Percentiles rank a stretch among this genome's conserved stretches.
Evolutionary conservation across 2,329 filamentous ascomycete species (phyloP).

Genomic region (Scytalidium sp.): DNA sequence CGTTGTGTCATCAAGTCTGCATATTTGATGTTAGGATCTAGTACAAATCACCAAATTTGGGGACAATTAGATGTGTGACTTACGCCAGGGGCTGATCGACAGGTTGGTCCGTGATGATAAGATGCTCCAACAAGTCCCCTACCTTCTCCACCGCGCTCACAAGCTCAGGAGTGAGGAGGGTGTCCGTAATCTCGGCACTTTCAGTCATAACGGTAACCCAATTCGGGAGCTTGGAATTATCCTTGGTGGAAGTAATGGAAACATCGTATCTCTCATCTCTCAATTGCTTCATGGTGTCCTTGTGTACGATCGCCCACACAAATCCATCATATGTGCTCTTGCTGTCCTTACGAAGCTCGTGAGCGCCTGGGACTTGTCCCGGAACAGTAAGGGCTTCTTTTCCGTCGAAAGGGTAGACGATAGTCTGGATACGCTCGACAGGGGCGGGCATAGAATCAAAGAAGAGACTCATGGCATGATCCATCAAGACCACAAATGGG

Average conservation of each 20-base stretch:
- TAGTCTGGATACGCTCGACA: constrained; percentile 71
- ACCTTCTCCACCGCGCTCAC: constrained; percentile 74
- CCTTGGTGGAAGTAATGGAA: constrained; percentile 89
- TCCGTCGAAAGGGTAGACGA: constrained; percentile 87
- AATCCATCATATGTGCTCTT: constrained; percentile 82
- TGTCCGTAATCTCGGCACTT: constrained; percentile 89
- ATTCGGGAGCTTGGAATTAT: constrained; percentile 80
- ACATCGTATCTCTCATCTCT: constrained; percentile 93
- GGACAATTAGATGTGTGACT: constrained; percentile 29
- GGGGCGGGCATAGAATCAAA: constrained; percentile 72
- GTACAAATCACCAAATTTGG: neutral
- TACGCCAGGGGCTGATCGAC: constrained; percentile 82
- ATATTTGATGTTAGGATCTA: constrained; percentile 6
- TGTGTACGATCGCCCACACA: constrained; percentile 94
- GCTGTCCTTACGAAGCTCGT: constrained; percentile 51
- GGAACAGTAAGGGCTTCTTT: constrained; percentile 79
- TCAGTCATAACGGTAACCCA: constrained; percentile 97
- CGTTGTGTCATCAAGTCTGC: constrained; percentile 75
- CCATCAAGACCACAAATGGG: constrained; percentile 64
- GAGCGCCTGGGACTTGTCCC: constrained; percentile 53
- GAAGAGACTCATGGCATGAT: constrained; percentile 70
- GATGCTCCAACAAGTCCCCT: constrained; percentile 78
- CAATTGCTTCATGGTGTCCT: constrained; percentile 85
- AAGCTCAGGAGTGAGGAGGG: constrained; percentile 83
- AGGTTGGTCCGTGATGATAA: constrained; percentile 89